phyloP scores from a whole-genome alignment of 768 basidiomycete species.

The Leccinum aurantiacum region DNA sequence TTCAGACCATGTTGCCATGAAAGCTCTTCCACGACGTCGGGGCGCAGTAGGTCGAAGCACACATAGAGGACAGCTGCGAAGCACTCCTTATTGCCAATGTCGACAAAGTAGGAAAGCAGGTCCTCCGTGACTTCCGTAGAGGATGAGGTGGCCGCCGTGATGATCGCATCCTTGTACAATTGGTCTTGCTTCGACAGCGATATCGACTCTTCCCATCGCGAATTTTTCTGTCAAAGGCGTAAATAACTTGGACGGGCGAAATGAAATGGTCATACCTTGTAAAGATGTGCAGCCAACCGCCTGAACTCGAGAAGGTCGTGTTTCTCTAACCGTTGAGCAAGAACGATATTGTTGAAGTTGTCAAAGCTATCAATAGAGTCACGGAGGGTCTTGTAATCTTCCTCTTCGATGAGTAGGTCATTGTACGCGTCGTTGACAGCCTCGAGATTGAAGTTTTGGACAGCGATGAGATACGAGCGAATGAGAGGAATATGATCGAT shows the following conservation, averaged over 20 bases:
- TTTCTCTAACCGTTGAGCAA: conserved; percentile 83
- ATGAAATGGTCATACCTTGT: conserved; percentile 61
- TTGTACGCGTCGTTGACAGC: conserved; percentile 99
- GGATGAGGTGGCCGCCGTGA: conserved; percentile 83
- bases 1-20: conserved; percentile 96
- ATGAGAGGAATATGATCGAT: conserved; percentile 96
- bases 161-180: conserved; percentile 93
- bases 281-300: conserved; percentile 90
- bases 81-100: conserved; percentile 98
- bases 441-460: conserved; percentile 94
- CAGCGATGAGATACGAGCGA: conserved; percentile 93
- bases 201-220: conserved; percentile 95
- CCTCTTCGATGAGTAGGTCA: conserved; percentile 97
- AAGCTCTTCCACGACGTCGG: conserved; percentile 90
- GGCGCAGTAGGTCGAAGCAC: conserved; percentile 93
- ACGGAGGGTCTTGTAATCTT: conserved; percentile 96
- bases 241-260: neutral
- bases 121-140: conserved; percentile 94
- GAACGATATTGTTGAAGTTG: conserved; percentile 90
- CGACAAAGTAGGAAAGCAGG: conserved; percentile 92
- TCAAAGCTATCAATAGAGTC: conserved; percentile 98
- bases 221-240: conserved; percentile 71
- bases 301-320: conserved; percentile 96
- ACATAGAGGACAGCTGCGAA: conserved; percentile 88
- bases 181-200: conserved; percentile 94